These are phyloP conservation scores for Nidula microcarpa DNA, from an alignment of 768 basidiomycete genomes.

Conservation along the genomic window DNA sequence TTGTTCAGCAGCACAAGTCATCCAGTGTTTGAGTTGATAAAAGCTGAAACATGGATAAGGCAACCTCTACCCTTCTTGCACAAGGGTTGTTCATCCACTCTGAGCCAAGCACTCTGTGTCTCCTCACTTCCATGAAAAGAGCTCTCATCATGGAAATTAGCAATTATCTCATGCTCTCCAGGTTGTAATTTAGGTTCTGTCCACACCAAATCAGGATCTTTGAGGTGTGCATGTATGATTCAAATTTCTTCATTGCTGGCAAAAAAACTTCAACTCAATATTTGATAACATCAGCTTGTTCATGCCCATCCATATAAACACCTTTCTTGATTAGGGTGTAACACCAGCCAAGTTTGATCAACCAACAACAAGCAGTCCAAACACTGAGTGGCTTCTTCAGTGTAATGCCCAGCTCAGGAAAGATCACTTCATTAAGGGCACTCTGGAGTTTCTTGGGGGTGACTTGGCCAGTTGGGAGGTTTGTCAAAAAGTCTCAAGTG, in stretches of 20 bases:
- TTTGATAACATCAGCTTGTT: conserved; percentile 28
- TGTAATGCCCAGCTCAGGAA: conserved; percentile 20
- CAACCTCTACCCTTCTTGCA: conserved; percentile 28
- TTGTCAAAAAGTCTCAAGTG: conserved; percentile 14
- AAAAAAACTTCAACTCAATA: conserved; percentile 25
- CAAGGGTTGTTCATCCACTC: conserved; percentile 16
- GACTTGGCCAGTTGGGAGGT: conserved; percentile 14
- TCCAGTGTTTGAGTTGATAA: conserved; percentile 26
- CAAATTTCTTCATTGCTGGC: conserved; percentile 15
- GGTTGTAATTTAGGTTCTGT: conserved; percentile 12
- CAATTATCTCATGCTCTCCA: conserved; percentile 22
- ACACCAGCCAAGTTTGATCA: conserved; percentile 21
- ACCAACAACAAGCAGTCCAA: conserved; percentile 28
- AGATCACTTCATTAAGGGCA: conserved; percentile 17
- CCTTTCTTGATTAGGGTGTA: conserved; percentile 20
- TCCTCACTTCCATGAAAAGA: conserved; percentile 25
- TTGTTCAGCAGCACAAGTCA: conserved; percentile 16
- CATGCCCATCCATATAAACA: conserved; percentile 14
- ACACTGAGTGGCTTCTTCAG: conserved; percentile 10
- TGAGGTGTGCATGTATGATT: conserved; percentile 8
- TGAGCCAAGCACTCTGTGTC: conserved; percentile 7
- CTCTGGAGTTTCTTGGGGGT: conserved; percentile 7
- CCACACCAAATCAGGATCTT: conserved; percentile 14
- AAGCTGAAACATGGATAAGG: conserved; percentile 34
- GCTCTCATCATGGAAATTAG: conserved; percentile 27